Conservation (phyloP, 2,329 filamentous ascomycete species). For the Hypoxylon sp. region DNA sequence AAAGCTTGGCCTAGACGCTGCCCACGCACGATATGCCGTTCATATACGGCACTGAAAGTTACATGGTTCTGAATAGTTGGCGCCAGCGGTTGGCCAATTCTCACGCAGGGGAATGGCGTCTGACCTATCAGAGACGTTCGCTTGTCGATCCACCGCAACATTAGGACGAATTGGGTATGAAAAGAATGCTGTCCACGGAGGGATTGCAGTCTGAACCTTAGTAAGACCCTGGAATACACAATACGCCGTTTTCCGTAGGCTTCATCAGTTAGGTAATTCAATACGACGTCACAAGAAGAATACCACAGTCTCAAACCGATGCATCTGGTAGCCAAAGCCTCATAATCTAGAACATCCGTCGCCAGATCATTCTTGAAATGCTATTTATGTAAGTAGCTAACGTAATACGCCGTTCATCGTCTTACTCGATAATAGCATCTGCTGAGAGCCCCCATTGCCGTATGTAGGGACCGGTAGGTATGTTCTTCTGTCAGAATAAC, state of each 20-base stretch:
- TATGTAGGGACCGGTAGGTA: background rate
- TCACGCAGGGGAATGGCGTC: slow-evolving; percentile 5
- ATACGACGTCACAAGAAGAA: background rate
- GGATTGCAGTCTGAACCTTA: slow-evolving; percentile 8
- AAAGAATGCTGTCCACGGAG: background rate
- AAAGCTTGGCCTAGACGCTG: slow-evolving; percentile 26
- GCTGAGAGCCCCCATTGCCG: background rate
- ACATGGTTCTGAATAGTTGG: slow-evolving; percentile 33
- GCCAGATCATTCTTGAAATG: background rate
- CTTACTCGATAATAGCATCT: background rate
- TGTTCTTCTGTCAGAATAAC: background rate
- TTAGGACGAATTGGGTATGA: slow-evolving; percentile 29
- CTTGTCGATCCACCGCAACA: slow-evolving; percentile 24
- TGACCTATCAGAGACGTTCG: slow-evolving; percentile 29
- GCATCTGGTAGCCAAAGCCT: background rate
- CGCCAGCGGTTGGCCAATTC: slow-evolving; percentile 38
- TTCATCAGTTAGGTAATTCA: slow-evolving; percentile 2
- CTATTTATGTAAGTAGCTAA: background rate
- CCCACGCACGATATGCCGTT: slow-evolving; percentile 11
- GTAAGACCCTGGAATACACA: background rate
- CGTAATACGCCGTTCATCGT: background rate
- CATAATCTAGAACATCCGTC: background rate
- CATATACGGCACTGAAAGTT: slow-evolving; percentile 3
- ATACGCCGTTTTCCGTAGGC: background rate
- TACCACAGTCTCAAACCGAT: too few species aligned